Evolutionary conservation across 495 filamentous ascomycete species (phyloP), one percentile per base, ranked within the genome.

Genomic region (Trichoderma erinaceum): DNA sequence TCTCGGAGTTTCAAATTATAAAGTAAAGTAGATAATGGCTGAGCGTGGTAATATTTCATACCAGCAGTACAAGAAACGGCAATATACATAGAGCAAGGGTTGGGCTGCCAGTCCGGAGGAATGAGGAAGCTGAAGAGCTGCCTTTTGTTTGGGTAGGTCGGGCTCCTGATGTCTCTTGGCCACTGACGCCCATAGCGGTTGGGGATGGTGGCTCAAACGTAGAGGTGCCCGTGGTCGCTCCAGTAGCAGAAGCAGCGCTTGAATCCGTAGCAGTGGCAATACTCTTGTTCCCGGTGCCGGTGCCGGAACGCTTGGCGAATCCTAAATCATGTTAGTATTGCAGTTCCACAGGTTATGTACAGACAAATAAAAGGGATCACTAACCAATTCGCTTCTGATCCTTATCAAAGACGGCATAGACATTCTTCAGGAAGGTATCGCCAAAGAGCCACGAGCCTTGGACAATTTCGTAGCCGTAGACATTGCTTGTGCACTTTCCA

Each of bases 401-500:
- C 46, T 83, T 85, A 74, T 96, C 92, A 71, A 96, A 96, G 25
- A 95, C 88, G 27, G 85, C 79, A 77, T 95, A 95, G n/a, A 96
- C 91, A 70, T 96, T 95, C 79, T 96, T 96, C 68, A 96, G 76
- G 71, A 96, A 96, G 5, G 89, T 84, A 71, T 93, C 92, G 6
- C 92, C 92, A 1, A 95, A 75, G 38, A 96, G 80, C 92, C 92
- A 95, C 6, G 75, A 81, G 46, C 73, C 76, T 12, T 73, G 66
- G 5, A 81, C 74, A 43, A 78, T 75, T 32, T 78, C 77, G 66
- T 81, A 76, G 43, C 82, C 82, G 65, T 82, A 85, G 67, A 95
- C 85, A 56, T 88, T 91, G 72, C 88, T 90, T 21, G 81, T 76
- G 73, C 92, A 96, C 38, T 73, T 76, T 12, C 78, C 78, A 7